Base-by-base conservation (phyloP, 208 protist genomes). In the Crithidia brevicula region DNA sequence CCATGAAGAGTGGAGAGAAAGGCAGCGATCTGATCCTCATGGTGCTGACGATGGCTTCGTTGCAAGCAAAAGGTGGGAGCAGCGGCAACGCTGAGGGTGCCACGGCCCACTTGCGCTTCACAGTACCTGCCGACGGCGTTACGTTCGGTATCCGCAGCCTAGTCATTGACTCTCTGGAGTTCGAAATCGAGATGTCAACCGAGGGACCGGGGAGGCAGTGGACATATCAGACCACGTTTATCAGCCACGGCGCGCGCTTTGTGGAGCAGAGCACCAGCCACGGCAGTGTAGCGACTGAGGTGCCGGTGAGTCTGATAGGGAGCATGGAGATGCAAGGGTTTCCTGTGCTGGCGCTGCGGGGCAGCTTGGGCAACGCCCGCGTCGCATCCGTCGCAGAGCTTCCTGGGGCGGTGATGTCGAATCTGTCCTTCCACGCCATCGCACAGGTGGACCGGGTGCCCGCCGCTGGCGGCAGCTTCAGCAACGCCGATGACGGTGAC, bases 91-190 rank as follows among this genome's bases (percentile, higher is more conserved):
- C 51, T 2, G 31, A 58, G 13, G 71, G 74, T 53, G 58, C 28
- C 36, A 72, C 45, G 13, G 59, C 70, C 5, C 67, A 72, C 25
- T 67, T 94, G 46, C 79, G 82, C 43, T 94, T 94, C 64, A 92
- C 86, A 0, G 76, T 92, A 3, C 79, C 89, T 0, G 89, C 79
- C 34, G 52, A 53, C 3, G 71, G 63, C 45, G 74, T 91, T 30
- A 66, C 77, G 31, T 75, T 94, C 57, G 70, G 74, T 13, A 16
- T 89, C n/a, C 30, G 31, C 4, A 74, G 73, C 22, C 51, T 94
- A 23, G 43, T 45, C 27, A 87, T 91, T 38, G 82, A 76, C 18
- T 71, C 74, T 7, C 76, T 94, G 16, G 79, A 90, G 67, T 91
- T 94, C 64, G 89, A 94, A 58, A 62, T 94, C 22, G 13, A 47